phyloP scores from a whole-genome alignment of 768 basidiomycete species.

The Rhizopogon vesiculosus region DNA sequence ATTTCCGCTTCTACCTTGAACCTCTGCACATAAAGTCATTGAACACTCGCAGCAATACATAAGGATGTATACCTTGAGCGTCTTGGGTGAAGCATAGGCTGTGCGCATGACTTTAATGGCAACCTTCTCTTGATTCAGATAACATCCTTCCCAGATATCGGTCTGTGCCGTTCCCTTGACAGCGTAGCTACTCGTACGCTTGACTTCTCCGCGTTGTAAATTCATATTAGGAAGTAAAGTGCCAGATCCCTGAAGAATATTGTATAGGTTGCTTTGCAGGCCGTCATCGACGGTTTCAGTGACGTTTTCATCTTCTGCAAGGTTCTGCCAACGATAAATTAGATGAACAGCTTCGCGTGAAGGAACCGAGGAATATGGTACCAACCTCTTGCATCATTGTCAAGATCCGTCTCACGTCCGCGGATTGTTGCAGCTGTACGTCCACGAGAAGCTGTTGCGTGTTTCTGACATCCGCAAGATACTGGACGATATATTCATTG shows the following conservation, averaged over 20 bases:
- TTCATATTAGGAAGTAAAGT: slow-evolving; percentile 47
- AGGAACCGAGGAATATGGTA: background rate
- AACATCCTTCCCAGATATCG: slow-evolving; percentile 54
- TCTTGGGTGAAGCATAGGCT: slow-evolving; percentile 42
- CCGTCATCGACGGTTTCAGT: slow-evolving; percentile 29
- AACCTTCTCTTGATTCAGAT: slow-evolving; percentile 50
- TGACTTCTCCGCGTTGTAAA: slow-evolving; percentile 49
- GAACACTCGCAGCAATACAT: background rate
- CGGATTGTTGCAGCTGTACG: slow-evolving; percentile 26
- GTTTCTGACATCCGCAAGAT: slow-evolving; percentile 40
- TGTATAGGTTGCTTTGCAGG: slow-evolving; percentile 44
- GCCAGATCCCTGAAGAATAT: slow-evolving; percentile 41
- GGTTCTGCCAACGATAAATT: slow-evolving; percentile 17
- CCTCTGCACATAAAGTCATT: slow-evolving; percentile 26
- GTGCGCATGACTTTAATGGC: slow-evolving; percentile 53
- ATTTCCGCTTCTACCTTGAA: slow-evolving; percentile 50
- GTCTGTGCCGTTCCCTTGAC: slow-evolving; percentile 48
- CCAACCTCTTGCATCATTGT: slow-evolving; percentile 44
- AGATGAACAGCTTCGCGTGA: background rate
- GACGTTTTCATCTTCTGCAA: slow-evolving; percentile 6
- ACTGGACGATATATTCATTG: slow-evolving; percentile 36
- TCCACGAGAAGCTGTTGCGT: slow-evolving; percentile 31
- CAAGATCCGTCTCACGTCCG: slow-evolving; percentile 41
- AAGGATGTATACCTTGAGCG: slow-evolving; percentile 29
- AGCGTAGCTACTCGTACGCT: slow-evolving; percentile 44